A percentile compares a stretch with the other conserved stretches of the same genome.
Evolutionary conservation across 306 rosid genomes (phyloP).

Genomic region (Cucurbita argyrosperma): DNA sequence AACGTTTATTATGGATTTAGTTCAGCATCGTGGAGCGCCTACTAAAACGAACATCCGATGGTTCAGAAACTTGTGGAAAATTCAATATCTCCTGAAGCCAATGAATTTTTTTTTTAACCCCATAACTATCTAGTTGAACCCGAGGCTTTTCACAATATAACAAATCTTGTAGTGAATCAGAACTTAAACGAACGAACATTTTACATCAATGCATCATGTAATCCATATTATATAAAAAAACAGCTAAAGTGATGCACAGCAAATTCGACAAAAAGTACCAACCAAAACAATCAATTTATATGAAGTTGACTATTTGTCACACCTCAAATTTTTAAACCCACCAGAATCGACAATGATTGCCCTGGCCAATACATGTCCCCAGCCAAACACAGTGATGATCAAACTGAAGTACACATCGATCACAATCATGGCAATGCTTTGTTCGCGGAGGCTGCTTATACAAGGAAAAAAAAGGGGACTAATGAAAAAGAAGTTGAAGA

Average conservation of each 20-base stretch:
- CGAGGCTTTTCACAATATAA: not conserved
- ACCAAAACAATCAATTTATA: not conserved
- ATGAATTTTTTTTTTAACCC: not conserved
- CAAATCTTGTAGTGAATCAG: not conserved
- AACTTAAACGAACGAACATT: not conserved
- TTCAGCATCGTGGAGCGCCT: not conserved
- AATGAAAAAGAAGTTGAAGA: not conserved
- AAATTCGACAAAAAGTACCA: not conserved
- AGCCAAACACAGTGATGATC: constrained; percentile 99
- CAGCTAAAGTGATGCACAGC: not conserved
- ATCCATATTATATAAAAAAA: not conserved
- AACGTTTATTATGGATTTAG: not conserved
- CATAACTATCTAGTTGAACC: not conserved
- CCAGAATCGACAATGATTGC: constrained; percentile 92
- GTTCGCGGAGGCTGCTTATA: constrained; percentile 84
- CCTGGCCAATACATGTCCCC: constrained; percentile 93
- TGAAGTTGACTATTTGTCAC: not conserved
- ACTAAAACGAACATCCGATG: not conserved
- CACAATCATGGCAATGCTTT: constrained; percentile 97
- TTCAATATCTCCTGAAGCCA: not conserved
- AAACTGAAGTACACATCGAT: constrained; percentile 87
- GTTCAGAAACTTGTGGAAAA: not conserved
- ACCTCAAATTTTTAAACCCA: constrained; percentile 29
- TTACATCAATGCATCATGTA: not conserved
- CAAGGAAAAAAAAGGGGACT: constrained; percentile 4